These are phyloP conservation scores for Malus hybrid DNA, from an alignment of 331 rosid genomes.

Conservation along the genomic window DNA sequence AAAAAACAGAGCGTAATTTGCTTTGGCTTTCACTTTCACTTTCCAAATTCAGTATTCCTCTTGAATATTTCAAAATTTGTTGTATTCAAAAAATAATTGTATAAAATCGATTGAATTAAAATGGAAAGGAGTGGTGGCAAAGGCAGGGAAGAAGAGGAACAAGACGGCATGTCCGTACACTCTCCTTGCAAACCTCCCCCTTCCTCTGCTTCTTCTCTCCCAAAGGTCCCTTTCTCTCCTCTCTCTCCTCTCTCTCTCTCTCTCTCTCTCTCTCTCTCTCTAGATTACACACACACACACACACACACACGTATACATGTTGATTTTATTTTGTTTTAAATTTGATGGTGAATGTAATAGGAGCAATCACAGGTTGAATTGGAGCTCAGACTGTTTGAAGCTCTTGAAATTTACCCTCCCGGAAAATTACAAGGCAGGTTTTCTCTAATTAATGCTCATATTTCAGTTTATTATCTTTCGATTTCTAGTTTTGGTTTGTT, in stretches of 20 bases:
- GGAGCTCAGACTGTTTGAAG: constrained; percentile 79
- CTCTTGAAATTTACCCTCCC: constrained; percentile 80
- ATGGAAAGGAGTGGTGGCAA: constrained; percentile 52
- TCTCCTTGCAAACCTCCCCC: constrained; percentile 98
- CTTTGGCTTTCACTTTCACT: neutral
- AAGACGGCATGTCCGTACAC: constrained; percentile 90
- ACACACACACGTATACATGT: neutral
- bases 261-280: neutral
- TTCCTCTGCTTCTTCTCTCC: constrained; percentile 90
- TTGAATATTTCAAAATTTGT: neutral
- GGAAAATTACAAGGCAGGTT: constrained; percentile 62
- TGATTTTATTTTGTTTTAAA: neutral
- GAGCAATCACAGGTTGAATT: constrained; percentile 81
- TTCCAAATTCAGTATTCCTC: neutral
- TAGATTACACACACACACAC: neutral
- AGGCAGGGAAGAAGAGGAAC: constrained; percentile 76
- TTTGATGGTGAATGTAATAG: constrained; percentile 21
- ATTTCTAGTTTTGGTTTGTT: neutral
- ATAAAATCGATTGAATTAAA: constrained; percentile 13
- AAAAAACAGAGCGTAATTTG: neutral
- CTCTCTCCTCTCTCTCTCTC: neutral
- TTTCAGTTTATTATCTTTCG: neutral
- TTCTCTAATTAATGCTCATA: neutral
- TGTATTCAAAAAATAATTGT: neutral
- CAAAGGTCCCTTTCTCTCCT: constrained; percentile 46